phyloP scores from a whole-genome alignment of 2,329 filamentous ascomycete species.

The Aspergillus neoniger region DNA sequence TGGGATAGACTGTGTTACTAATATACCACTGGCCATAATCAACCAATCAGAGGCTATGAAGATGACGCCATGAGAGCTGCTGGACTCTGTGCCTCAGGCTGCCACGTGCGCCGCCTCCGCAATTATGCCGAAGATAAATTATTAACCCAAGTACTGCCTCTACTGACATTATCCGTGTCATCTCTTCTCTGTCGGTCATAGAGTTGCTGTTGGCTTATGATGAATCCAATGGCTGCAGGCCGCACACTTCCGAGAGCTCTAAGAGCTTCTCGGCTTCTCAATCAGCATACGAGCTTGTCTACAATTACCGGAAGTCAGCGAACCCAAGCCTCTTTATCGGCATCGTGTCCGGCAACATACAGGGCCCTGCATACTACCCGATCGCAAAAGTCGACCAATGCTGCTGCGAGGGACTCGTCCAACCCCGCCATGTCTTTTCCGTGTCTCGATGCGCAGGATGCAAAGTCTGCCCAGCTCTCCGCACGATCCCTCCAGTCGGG shows the following conservation, averaged over 20 bases:
- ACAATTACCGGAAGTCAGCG: constrained; percentile 12
- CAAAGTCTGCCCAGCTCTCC: constrained; percentile 72
- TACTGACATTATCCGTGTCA: too few species aligned
- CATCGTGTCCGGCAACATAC: constrained; percentile 1
- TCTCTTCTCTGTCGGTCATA: too few species aligned
- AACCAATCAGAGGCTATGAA: neutral
- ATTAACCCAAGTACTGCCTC: neutral
- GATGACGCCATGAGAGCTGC: neutral
- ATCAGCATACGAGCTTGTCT: constrained; percentile 11
- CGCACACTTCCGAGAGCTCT: constrained; percentile 20
- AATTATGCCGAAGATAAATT: neutral
- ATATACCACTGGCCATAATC: too few species aligned
- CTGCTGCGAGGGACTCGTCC: too few species aligned
- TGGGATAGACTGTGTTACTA: too few species aligned
- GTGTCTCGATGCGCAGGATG: constrained; percentile 82
- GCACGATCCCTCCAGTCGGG: constrained; percentile 69
- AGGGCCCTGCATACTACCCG: constrained; percentile 27
- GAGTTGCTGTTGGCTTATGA: constrained; percentile 6
- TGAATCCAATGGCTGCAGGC: constrained; percentile 21
- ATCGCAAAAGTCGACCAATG: constrained; percentile 58
- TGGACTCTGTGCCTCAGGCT: neutral
- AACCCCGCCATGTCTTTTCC: constrained; percentile 80
- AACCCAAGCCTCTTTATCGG: constrained; percentile 5
- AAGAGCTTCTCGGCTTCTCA: constrained; percentile 11
- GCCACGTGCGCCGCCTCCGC: neutral